Conservation (phyloP, 306 rosid genomes). For the Quercus parvula region DNA sequence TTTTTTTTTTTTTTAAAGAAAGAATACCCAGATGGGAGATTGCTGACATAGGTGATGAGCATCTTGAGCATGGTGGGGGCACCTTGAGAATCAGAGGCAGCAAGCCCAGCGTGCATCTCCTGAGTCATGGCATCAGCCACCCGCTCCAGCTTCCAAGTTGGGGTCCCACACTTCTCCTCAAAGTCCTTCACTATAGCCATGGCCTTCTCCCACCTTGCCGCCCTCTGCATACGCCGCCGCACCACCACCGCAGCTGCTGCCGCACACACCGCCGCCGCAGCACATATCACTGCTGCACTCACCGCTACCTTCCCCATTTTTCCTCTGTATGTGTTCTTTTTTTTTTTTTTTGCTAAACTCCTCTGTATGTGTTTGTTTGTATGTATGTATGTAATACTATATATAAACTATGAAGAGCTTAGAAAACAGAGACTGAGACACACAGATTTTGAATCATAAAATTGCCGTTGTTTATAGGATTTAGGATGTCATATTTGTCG, state of each 20-base stretch:
- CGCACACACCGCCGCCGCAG: slow-evolving; percentile 75
- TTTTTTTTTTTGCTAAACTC: neutral
- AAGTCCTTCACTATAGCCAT: slow-evolving; percentile 57
- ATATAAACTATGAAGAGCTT: too few species aligned
- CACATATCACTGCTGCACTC: slow-evolving; percentile 59
- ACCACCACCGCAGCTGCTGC: slow-evolving; percentile 72
- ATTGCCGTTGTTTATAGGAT: too few species aligned
- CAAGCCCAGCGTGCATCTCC: slow-evolving; percentile 98
- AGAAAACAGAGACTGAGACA: too few species aligned
- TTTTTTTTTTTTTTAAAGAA: neutral
- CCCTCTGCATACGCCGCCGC: slow-evolving; percentile 41
- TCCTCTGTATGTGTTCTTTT: neutral
- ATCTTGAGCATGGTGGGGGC: slow-evolving; percentile 83
- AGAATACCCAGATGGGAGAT: slow-evolving; percentile 86
- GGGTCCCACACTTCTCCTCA: slow-evolving; percentile 63
- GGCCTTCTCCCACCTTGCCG: slow-evolving; percentile 59
- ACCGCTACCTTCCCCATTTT: slow-evolving; percentile 71
- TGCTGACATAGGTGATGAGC: slow-evolving; percentile 84
- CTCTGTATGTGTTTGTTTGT: neutral
- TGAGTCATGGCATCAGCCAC: slow-evolving; percentile 86
- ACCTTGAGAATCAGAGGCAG: slow-evolving; percentile 56
- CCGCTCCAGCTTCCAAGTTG: slow-evolving; percentile 63
- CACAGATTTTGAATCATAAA: too few species aligned
- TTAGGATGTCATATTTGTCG: too few species aligned
- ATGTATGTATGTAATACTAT: too few species aligned